These are phyloP conservation scores for Eremochloa ophiuroides DNA, from an alignment of 176 grass and related monocot genomes.

Conservation along the genomic window DNA sequence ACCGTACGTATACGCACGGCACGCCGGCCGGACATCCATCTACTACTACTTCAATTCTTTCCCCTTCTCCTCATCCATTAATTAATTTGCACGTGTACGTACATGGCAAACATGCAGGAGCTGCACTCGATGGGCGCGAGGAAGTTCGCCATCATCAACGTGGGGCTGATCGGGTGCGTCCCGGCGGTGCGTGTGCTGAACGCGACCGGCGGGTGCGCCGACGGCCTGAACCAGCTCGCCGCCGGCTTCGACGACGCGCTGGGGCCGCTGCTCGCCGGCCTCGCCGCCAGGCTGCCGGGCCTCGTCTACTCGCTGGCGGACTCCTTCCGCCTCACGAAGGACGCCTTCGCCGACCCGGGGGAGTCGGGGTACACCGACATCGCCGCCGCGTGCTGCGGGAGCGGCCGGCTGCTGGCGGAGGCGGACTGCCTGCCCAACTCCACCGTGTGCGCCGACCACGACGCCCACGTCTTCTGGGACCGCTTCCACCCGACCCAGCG, in stretches of 20 bases:
- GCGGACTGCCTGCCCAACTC: not conserved
- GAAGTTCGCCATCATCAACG: conserved; percentile 32
- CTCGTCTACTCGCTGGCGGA: conserved; percentile 26
- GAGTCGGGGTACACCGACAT: conserved; percentile 8
- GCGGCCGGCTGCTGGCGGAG: not conserved
- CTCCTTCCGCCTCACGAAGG: not conserved
- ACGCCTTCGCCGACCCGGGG: not conserved
- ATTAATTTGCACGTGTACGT: no score
- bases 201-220: not conserved
- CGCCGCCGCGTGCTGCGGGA: conserved; percentile 24
- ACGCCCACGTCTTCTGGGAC: conserved; percentile 23
- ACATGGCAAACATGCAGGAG: not conserved
- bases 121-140: conserved; percentile 27
- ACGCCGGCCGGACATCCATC: no score
- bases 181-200: not conserved
- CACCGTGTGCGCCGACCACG: conserved; percentile 9
- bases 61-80: no score
- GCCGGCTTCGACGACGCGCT: not conserved
- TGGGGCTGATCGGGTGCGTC: conserved; percentile 20
- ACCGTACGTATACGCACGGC: not conserved
- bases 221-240: conserved; percentile 7
- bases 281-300: not conserved
- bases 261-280: not conserved
- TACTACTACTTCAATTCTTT: no score
- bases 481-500: conserved; percentile 11